Evolutionary conservation across 805 yeast genomes (phyloP).

Genomic region (Wickerhamiella dianesei): DNA sequence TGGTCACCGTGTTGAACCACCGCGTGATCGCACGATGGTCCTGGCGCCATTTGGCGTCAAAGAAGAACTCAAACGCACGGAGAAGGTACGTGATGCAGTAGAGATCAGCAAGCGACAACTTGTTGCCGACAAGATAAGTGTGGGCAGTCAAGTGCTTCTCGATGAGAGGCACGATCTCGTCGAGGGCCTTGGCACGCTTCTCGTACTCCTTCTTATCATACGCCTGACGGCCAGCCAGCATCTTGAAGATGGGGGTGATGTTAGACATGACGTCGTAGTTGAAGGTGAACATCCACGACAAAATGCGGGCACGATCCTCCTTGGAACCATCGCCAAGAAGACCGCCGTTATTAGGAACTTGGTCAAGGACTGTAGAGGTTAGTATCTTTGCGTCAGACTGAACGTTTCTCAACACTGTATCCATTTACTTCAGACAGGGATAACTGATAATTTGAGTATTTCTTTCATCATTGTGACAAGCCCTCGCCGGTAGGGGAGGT

Average conservation of each 20-base stretch:
- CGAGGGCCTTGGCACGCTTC: slow-evolving; percentile 30
- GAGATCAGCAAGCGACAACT: slow-evolving; percentile 52
- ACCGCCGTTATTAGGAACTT: slow-evolving; percentile 25
- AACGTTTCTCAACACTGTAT: slow-evolving; percentile 19
- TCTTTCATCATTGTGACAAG: background rate
- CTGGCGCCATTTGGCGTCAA: slow-evolving; percentile 53
- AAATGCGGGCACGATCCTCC: slow-evolving; percentile 37
- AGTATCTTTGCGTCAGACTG: slow-evolving; percentile 17
- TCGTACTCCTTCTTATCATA: slow-evolving; percentile 65
- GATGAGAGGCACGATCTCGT: slow-evolving; percentile 18
- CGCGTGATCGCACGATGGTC: slow-evolving; percentile 49
- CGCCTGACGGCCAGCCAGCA: slow-evolving; percentile 51
- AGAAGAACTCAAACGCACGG: slow-evolving; percentile 46
- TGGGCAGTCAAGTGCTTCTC: slow-evolving; percentile 37
- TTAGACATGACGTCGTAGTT: slow-evolving; percentile 49
- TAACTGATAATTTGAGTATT: slow-evolving; percentile 26
- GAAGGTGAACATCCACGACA: slow-evolving; percentile 67
- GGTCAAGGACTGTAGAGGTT: slow-evolving; percentile 13
- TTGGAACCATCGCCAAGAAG: slow-evolving; percentile 44
- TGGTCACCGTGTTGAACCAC: slow-evolving; percentile 51
- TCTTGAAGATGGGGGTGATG: slow-evolving; percentile 39
- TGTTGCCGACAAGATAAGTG: slow-evolving; percentile 63
- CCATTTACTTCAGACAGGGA: slow-evolving; percentile 30
- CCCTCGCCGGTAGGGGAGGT: slow-evolving; percentile 18
- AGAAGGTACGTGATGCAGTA: slow-evolving; percentile 35